phyloP scores from a whole-genome alignment of 73 alveolate species.

The Paramecium pentaurelia region DNA sequence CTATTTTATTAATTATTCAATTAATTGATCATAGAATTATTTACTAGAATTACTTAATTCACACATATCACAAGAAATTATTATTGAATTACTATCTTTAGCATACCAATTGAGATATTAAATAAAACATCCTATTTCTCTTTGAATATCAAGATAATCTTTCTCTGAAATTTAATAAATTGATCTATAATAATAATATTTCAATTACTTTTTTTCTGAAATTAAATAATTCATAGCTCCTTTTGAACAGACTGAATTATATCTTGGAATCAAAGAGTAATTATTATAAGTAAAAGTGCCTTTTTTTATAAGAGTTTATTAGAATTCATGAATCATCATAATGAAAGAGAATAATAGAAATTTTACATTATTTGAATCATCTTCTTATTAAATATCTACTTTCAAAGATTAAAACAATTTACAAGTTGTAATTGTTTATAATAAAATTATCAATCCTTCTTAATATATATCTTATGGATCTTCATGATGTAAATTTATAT shows the following conservation, averaged over 20 bases:
- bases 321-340: background rate
- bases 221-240: background rate
- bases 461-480: background rate
- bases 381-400: background rate
- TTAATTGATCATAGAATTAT: background rate
- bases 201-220: background rate
- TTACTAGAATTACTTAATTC: background rate
- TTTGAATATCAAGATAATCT: background rate
- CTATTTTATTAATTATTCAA: background rate
- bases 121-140: background rate
- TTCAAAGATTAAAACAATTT: background rate
- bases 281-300: background rate
- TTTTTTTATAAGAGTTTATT: background rate
- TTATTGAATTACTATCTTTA: background rate
- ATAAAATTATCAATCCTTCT: background rate
- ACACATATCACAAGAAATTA: background rate
- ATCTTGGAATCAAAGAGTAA: background rate
- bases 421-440: background rate
- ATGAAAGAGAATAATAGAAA: background rate
- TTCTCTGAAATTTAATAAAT: background rate
- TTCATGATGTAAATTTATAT: conserved; percentile 9
- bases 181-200: background rate
- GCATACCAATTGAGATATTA: background rate
- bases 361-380: background rate
- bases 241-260: background rate